Base-by-base conservation (phyloP, 176 grass and related monocot species). In the Aegilops speltoides region DNA sequence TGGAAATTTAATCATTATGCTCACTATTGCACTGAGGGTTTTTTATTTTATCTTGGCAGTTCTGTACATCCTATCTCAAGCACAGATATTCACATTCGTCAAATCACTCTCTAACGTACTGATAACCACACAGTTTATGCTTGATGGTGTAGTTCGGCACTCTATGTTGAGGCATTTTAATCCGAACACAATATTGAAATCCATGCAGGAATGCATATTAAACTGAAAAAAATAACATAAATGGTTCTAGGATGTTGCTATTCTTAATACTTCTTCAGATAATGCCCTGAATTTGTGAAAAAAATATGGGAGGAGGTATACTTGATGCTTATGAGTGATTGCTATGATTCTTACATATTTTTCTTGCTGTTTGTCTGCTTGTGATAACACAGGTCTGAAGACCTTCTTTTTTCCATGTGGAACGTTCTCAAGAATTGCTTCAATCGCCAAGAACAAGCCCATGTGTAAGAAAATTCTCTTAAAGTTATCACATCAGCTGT, bases 381-480 rank as follows among this genome's bases (percentile, higher is more conserved):
- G 23, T 41, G 54, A 16, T 82, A 79, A 84, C 32, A 33, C 84
- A 99, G 97, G 97, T 91, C 36, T 99, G 23, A 94, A 81, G 77
- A 99, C 97, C 40, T 91, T 99, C 59, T 96, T 96, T 79, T 99
- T 92, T 81, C 97, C 97, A 26, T 99, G 94, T n/a, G 97, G 92
- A 83, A 99, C 97, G 37, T 96, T 99, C 79, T 94, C 97, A 33
- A 92, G 89, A 79, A 93, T 99, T 80, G 87, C 97, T 77, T 91
- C 92, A 70, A 79, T 96, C 2, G 87, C 94, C 34, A 96, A 96
- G 68, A 91, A 94, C 82, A 96, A 80, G 84, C 90, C 90, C 64
- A 86, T 96, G 76, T 93, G 97, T 99, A 98, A 56, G 93, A 83
- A 73, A 68, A 36, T 90, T 83, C 52, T 82, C 32, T 82, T 40